These are phyloP conservation scores for Albatrellus ellisii DNA, from an alignment of 768 basidiomycete species.

Conservation along the genomic window DNA sequence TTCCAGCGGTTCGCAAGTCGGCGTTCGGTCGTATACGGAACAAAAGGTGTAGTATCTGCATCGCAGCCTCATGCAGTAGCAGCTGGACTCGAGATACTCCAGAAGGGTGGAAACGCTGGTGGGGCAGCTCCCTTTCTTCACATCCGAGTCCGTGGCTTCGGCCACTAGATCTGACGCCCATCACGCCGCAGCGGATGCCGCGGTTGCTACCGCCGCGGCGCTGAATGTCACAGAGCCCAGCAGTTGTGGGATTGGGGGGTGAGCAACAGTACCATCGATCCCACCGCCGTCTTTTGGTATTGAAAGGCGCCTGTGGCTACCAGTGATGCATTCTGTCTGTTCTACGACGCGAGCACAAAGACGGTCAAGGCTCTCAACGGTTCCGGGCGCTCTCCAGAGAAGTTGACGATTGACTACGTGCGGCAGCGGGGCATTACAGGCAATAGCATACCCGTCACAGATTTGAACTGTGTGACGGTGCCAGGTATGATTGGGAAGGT, in stretches of 20 bases:
- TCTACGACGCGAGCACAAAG: constrained; percentile 76
- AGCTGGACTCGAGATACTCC: constrained; percentile 84
- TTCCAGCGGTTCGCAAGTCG: constrained; percentile 72
- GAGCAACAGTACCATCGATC: constrained; percentile 12
- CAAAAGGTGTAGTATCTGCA: constrained; percentile 60
- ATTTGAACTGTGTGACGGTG: constrained; percentile 88
- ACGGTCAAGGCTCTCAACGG: constrained; percentile 84
- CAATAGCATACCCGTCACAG: constrained; percentile 53
- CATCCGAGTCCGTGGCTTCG: not conserved
- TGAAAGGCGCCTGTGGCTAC: not conserved
- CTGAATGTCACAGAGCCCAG: constrained; percentile 86
- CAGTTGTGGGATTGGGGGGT: constrained; percentile 91
- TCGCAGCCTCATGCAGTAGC: constrained; percentile 87
- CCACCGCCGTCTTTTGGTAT: not conserved
- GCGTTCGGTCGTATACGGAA: constrained; percentile 57
- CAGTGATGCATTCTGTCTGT: constrained; percentile 88
- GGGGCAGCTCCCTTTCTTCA: constrained; percentile 10
- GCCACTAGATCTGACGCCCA: not conserved
- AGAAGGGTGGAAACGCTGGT: constrained; percentile 95
- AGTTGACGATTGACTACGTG: constrained; percentile 62
- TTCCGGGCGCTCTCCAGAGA: constrained; percentile 77
- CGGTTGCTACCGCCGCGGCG: constrained; percentile 86
- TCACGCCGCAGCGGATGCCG: constrained; percentile 66
- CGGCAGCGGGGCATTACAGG: constrained; percentile 57
- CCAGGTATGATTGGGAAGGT: constrained; percentile 34